phyloP scores from a whole-genome alignment of 306 rosid species.

The Cucumis sativus region Cucumber_9930_V3 NC_026660.2:1032001-1032500 shows the following conservation, averaged over 20 bases:
- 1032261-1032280: not conserved
- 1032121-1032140: not conserved
- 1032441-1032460: no score
- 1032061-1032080: not conserved
- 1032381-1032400: not conserved
- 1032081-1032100: not conserved
- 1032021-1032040: constrained; percentile 3
- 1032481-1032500: no score
- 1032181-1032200: not conserved
- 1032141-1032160: not conserved
- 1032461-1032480: no score
- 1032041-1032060: not conserved
- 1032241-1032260: not conserved
- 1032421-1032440: no score
- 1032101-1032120: not conserved
- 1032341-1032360: no score
- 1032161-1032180: no score
- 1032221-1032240: not conserved
- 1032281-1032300: not conserved
- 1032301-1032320: not conserved
- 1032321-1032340: not conserved
- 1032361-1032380: not conserved
- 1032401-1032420: not conserved
- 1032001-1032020: not conserved
- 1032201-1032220: not conserved